phyloP scores from a whole-genome alignment of 805 yeast genomes.

The Maudiozyma bulderi region DNA sequence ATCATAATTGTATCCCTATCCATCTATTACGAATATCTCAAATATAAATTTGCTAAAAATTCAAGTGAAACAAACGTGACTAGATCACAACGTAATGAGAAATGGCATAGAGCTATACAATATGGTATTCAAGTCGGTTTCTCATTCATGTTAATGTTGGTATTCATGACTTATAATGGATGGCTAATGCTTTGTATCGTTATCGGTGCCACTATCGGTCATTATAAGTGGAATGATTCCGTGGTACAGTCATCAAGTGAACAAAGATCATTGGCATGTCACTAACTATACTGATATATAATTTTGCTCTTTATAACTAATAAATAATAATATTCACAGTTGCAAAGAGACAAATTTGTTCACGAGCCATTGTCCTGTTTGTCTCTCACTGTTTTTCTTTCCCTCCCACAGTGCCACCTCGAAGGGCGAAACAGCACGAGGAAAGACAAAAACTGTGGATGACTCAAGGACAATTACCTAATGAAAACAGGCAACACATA shows the following conservation, averaged over 20 bases:
- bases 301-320: not conserved
- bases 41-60: conserved; percentile 4
- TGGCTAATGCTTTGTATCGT: conserved; percentile 74
- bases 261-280: conserved; percentile 16
- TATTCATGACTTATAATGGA: conserved; percentile 81
- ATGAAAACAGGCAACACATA: no score
- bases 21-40: conserved; percentile 51
- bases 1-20: conserved; percentile 39
- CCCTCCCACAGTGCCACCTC: no score
- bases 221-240: conserved; percentile 44
- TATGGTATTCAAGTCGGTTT: conserved; percentile 63
- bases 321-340: no score
- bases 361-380: no score
- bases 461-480: no score
- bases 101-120: conserved; percentile 31
- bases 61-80: not conserved
- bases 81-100: not conserved
- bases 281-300: conserved; percentile 5
- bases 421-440: no score
- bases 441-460: no score
- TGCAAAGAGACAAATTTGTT: no score
- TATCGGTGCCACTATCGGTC: conserved; percentile 63
- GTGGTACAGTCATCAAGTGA: conserved; percentile 8
- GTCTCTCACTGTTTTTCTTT: no score
- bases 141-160: conserved; percentile 65